Conservation (phyloP, 1,284 basidiomycete genomes). For the Peniophora sp. region DNA sequence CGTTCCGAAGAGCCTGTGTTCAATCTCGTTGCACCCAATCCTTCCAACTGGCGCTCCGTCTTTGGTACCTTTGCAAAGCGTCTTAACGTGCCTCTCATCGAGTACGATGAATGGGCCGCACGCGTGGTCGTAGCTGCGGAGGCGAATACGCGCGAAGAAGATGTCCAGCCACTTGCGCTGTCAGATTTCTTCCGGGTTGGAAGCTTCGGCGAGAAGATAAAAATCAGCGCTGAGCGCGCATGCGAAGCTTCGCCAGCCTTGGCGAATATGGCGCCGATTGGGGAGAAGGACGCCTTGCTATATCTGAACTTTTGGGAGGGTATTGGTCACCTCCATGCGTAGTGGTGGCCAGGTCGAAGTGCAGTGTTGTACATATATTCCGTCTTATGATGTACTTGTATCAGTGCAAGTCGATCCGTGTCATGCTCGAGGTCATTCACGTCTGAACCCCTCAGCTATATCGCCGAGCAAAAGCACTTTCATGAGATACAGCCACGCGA, state of each 20-base stretch:
- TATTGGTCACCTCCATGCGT: background rate
- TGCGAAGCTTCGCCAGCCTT: background rate
- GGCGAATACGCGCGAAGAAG: background rate
- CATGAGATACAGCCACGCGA: too few relatives aligned
- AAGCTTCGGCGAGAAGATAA: background rate
- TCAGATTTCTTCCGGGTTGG: background rate
- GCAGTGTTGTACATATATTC: too few relatives aligned
- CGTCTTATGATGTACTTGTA: too few relatives aligned
- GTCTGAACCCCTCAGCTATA: too few relatives aligned
- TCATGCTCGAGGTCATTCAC: too few relatives aligned
- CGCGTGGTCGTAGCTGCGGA: background rate
- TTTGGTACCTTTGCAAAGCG: background rate
- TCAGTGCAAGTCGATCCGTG: too few relatives aligned
- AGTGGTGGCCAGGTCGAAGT: too few relatives aligned
- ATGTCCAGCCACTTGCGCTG: background rate
- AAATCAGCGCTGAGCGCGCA: background rate
- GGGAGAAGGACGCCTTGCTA: background rate
- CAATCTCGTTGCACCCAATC: conserved; percentile 13
- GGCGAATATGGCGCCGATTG: background rate
- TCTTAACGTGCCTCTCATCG: background rate
- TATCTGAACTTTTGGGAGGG: background rate
- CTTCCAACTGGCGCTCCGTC: background rate
- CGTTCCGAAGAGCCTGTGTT: conserved; percentile 5
- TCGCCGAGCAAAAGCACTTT: too few relatives aligned
- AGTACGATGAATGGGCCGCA: background rate